Evolutionary conservation across 2,329 filamentous ascomycete genomes (phyloP).

Genomic region (Tolypocladium ophioglossoides): DNA sequence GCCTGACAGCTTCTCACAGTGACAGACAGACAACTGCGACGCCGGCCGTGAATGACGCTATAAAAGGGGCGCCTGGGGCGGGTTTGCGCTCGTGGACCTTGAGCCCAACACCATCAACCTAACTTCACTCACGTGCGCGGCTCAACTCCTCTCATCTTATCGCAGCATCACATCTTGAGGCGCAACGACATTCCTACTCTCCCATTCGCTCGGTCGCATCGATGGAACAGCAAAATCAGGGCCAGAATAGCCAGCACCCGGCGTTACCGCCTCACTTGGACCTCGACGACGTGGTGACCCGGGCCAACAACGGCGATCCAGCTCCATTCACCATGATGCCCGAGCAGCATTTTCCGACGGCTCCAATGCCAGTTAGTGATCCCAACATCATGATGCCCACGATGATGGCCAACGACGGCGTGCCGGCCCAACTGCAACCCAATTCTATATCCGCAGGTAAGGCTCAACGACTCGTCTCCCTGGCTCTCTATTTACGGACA

Average conservation of each 20-base stretch:
- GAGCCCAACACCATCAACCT: not conserved
- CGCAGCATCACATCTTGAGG: too few species aligned
- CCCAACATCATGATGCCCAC: conserved; percentile 20
- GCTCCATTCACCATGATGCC: conserved; percentile 9
- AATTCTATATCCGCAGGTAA: conserved; percentile 24
- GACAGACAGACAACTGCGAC: not conserved
- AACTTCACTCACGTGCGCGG: not conserved
- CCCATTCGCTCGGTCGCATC: not conserved
- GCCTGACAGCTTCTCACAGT: not conserved
- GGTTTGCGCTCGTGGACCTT: not conserved
- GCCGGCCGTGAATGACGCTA: not conserved
- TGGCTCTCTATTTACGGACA: not conserved
- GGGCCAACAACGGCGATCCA: not conserved
- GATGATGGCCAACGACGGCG: conserved; percentile 18
- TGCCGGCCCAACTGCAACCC: conserved; percentile 7
- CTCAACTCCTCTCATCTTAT: not conserved
- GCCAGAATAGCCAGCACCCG: not conserved
- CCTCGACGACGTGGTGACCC: conserved; percentile 6
- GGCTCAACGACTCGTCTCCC: not conserved
- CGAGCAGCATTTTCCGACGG: conserved; percentile 14
- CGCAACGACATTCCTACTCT: not conserved
- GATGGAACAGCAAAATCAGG: not conserved
- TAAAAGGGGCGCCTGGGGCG: not conserved
- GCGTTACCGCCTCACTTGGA: not conserved
- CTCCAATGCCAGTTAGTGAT: conserved; percentile 15